These are phyloP conservation scores for Tephrocybe sp. DNA, from an alignment of 768 basidiomycete species.

Conservation along the genomic window DNA sequence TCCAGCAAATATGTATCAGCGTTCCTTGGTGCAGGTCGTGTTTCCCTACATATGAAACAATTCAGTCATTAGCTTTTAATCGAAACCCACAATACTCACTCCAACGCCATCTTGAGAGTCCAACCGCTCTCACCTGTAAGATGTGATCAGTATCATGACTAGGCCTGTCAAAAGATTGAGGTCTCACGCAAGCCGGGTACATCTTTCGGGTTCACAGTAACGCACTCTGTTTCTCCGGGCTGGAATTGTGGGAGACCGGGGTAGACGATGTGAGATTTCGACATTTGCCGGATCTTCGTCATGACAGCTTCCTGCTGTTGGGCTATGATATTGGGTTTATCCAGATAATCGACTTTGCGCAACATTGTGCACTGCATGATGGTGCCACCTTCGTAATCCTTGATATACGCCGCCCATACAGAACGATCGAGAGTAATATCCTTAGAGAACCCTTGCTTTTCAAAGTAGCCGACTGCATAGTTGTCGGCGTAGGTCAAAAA, in stretches of 20 bases:
- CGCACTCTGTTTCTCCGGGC: conserved; percentile 46
- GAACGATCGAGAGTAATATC: conserved; percentile 91
- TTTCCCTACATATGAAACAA: conserved; percentile 22
- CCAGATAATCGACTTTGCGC: conserved; percentile 86
- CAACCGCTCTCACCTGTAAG: conserved; percentile 83
- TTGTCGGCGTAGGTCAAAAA: conserved; percentile 99
- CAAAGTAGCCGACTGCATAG: conserved; percentile 98
- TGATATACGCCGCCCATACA: conserved; percentile 98
- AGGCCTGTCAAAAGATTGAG: conserved; percentile 8
- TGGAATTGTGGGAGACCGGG: conserved; percentile 77
- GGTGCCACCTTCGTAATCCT: conserved; percentile 98
- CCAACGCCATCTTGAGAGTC: conserved; percentile 77
- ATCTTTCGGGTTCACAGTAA: conserved; percentile 65
- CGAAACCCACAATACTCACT: conserved; percentile 40
- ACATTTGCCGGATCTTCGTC: conserved; percentile 82
- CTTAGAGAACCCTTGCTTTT: conserved; percentile 98
- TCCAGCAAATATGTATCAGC: conserved; percentile 69
- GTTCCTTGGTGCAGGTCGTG: conserved; percentile 39
- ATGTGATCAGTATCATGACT: conserved; percentile 7
- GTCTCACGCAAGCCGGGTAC: conserved; percentile 84
- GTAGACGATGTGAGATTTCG: conserved; percentile 83
- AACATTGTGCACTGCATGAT: conserved; percentile 99
- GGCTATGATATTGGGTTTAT: conserved; percentile 70
- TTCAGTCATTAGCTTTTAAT: neutral
- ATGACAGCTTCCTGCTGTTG: conserved; percentile 88